Percentiles rank a stretch among this genome's conserved stretches.
Evolutionary conservation across 1,284 basidiomycete genomes (phyloP).

Genomic region (Anthracocystis setariae): DNA sequence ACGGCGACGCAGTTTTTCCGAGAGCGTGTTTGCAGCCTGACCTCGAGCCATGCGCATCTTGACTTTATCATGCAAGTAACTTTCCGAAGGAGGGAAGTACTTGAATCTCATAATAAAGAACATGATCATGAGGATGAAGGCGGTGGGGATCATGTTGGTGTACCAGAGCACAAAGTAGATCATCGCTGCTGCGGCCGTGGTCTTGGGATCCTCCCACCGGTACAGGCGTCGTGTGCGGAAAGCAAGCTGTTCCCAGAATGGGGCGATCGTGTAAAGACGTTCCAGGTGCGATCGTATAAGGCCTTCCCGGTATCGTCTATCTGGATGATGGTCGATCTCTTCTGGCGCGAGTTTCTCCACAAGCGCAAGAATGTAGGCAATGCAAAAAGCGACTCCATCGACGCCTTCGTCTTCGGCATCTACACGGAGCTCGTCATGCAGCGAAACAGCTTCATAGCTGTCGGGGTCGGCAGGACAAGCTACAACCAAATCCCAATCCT

Average conservation of each 20-base stretch:
- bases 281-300: slow-evolving; percentile 63
- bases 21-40: slow-evolving; percentile 62
- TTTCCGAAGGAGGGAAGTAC: slow-evolving; percentile 65
- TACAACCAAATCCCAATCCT: slow-evolving; percentile 52
- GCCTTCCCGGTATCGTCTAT: slow-evolving; percentile 63
- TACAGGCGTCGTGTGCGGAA: slow-evolving; percentile 35
- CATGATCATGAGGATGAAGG: slow-evolving; percentile 61
- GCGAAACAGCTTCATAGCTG: background rate
- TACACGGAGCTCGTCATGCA: slow-evolving; percentile 53
- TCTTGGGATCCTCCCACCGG: slow-evolving; percentile 51
- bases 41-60: slow-evolving; percentile 64
- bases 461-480: slow-evolving; percentile 21
- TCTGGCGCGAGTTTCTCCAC: slow-evolving; percentile 64
- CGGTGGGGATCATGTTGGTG: slow-evolving; percentile 64
- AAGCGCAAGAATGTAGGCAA: slow-evolving; percentile 65
- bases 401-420: slow-evolving; percentile 52
- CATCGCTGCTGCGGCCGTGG: slow-evolving; percentile 62
- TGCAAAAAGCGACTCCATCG: slow-evolving; percentile 64
- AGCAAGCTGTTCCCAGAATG: slow-evolving; percentile 66
- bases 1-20: slow-evolving; percentile 59
- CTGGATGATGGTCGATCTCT: slow-evolving; percentile 62
- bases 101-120: slow-evolving; percentile 65
- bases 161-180: slow-evolving; percentile 68
- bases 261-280: slow-evolving; percentile 66
- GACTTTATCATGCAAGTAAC: slow-evolving; percentile 62